These are phyloP conservation scores for Pelagomonas calceolata DNA, from an alignment of 108 stramenopile species.

Conservation along the genomic window DNA sequence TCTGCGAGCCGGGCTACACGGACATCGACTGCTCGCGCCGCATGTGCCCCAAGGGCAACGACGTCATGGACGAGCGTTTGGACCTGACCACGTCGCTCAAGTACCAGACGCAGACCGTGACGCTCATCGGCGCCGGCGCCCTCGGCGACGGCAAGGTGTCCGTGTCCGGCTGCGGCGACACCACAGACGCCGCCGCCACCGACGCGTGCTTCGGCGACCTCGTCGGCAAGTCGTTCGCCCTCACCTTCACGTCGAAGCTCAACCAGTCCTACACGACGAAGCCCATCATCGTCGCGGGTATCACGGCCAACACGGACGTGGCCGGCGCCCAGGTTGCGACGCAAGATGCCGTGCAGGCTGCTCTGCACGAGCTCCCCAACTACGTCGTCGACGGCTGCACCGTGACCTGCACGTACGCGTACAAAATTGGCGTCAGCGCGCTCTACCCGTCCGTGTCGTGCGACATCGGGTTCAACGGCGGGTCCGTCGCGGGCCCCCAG, in stretches of 20 bases:
- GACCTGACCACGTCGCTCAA: conserved; percentile 18
- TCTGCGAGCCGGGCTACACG: conserved; percentile 55
- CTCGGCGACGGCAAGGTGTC: conserved; percentile 8
- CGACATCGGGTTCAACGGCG: conserved; percentile 40
- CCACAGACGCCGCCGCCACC: conserved; percentile 6
- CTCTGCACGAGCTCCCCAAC: conserved; percentile 44
- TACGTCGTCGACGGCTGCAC: conserved; percentile 44
- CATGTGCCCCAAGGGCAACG: conserved; percentile 59
- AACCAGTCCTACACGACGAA: conserved; percentile 50
- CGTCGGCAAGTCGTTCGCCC: conserved; percentile 35
- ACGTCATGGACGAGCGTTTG: conserved; percentile 44
- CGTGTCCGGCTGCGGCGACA: conserved; percentile 14
- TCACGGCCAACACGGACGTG: not conserved
- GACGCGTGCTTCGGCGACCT: conserved; percentile 6
- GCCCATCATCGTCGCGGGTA: conserved; percentile 28
- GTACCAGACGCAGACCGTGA: conserved; percentile 40
- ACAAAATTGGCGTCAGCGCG: not conserved
- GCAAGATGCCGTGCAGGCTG: conserved; percentile 16
- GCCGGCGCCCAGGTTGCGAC: conserved; percentile 3
- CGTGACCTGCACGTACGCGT: conserved; percentile 11
- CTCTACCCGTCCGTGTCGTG: conserved; percentile 9
- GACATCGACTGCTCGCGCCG: conserved; percentile 52
- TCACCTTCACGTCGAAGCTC: conserved; percentile 46
- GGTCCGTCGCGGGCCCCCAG: conserved; percentile 39
- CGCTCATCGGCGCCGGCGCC: conserved; percentile 11